Evolutionary conservation across 805 yeast species (phyloP).

Genomic region (Sugiyamaella chiloensis): DNA sequence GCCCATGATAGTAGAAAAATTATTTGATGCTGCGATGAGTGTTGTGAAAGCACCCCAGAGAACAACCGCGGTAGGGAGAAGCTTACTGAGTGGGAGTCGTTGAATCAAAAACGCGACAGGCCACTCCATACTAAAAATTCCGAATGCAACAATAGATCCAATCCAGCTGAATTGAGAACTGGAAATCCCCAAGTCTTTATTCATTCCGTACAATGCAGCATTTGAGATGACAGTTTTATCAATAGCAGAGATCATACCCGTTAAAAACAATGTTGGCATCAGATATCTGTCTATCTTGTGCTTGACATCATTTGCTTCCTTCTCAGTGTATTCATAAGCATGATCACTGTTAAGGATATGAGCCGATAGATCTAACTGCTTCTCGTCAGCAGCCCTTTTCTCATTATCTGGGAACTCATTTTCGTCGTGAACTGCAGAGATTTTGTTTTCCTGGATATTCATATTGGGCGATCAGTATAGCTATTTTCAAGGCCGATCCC

Average conservation of each 20-base stretch:
- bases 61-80: constrained; percentile 34
- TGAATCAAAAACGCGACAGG: constrained; percentile 14
- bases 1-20: constrained; percentile 35
- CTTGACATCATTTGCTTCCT: constrained; percentile 4
- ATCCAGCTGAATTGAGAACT: constrained; percentile 48
- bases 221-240: constrained; percentile 53
- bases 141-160: constrained; percentile 36
- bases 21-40: constrained; percentile 38
- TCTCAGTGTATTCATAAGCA: constrained; percentile 6
- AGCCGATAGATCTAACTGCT: constrained; percentile 7
- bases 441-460: not conserved
- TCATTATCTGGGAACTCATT: constrained; percentile 3
- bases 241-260: constrained; percentile 23
- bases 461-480: not conserved
- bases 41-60: constrained; percentile 38
- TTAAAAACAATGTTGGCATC: constrained; percentile 5
- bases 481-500: too few relatives aligned
- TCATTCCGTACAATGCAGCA: constrained; percentile 52
- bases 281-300: constrained; percentile 7
- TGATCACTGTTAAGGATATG: constrained; percentile 2
- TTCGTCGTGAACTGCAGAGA: not conserved
- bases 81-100: constrained; percentile 27
- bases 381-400: constrained; percentile 7
- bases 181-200: constrained; percentile 47
- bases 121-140: constrained; percentile 38